Evolutionary conservation across 768 basidiomycete genomes (phyloP), one percentile per base, ranked within the genome.

Genomic region (Rhizopogon roseolus): DNA sequence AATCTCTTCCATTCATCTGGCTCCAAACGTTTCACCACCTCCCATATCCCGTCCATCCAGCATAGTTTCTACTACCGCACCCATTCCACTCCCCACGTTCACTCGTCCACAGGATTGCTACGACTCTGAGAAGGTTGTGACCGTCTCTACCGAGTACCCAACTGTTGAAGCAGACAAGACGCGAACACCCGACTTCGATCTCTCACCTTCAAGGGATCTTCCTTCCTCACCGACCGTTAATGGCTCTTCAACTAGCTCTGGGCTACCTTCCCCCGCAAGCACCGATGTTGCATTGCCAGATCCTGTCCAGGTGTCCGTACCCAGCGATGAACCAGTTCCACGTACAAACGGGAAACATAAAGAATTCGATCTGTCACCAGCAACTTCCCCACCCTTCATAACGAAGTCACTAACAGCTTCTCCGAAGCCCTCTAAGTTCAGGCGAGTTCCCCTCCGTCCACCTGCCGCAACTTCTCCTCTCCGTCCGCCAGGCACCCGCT

Each of bases 401-500:
- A 60, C 57, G 11, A 44, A 36, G 29, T 46, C 54, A 43, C 46
- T 55, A 46, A 13, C 36, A 41, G 17, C 46, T 50, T 16, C 57
- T 22, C 46, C 54, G 0, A 62, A 50, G 57, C 60, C 72, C 3
- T 78, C 82, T 1, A 81, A 80, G 0, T 82, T 84, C 63, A 75
- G 82, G 27, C 80, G 75, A 45, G 61, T 84, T 17, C 78, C 78
- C 22, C 66, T 74, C 38, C 66, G 69, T 54, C 66, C 29, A 13
- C 64, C 54, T 43, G 45, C 62, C 19, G 19, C 61, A 28, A 57
- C 66, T 13, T 63, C 71, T 13, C 68, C 75, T 7, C 61, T 76
- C 14, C 69, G 73, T 6, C 65, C 68, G 0, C 59, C 66, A 7
- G 60, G 55, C 36, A 53, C 58, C 9, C 62, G 55, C 44, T 62